phyloP scores from a whole-genome alignment of 2,329 filamentous ascomycete species.

The Neofusicoccum laricinum region DNA sequence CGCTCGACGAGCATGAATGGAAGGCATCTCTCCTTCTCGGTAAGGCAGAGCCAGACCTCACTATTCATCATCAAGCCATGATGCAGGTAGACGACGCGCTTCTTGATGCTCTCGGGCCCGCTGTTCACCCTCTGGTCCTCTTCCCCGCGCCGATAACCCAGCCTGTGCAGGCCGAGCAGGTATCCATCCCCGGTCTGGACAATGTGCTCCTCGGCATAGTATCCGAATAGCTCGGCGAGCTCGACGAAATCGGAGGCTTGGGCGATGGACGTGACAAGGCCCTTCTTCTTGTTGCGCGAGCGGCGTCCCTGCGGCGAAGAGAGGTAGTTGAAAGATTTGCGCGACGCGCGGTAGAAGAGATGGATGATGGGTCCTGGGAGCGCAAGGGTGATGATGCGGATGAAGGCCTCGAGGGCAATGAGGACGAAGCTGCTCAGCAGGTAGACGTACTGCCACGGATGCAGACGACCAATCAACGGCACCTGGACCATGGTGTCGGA shows the following conservation, averaged over 20 bases:
- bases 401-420: slow-evolving; percentile 75
- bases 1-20: slow-evolving; percentile 85
- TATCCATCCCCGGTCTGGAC: slow-evolving; percentile 94
- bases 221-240: slow-evolving; percentile 86
- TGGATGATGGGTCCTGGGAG: slow-evolving; percentile 78
- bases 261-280: slow-evolving; percentile 72
- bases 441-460: slow-evolving; percentile 75
- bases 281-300: slow-evolving; percentile 68
- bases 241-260: slow-evolving; percentile 91
- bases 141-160: slow-evolving; percentile 80
- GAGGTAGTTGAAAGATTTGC: slow-evolving; percentile 76
- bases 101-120: slow-evolving; percentile 64
- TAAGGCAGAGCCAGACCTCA: slow-evolving; percentile 95
- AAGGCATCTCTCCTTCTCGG: slow-evolving; percentile 78
- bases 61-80: slow-evolving; percentile 98
- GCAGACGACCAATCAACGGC: slow-evolving; percentile 61
- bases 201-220: slow-evolving; percentile 93
- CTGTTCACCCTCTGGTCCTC: slow-evolving; percentile 75
- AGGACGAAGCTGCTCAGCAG: slow-evolving; percentile 80
- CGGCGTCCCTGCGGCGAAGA: slow-evolving; percentile 67
- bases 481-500: slow-evolving; percentile 51
- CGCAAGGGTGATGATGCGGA: slow-evolving; percentile 82
- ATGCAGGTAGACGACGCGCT: slow-evolving; percentile 89
- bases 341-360: slow-evolving; percentile 79
- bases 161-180: slow-evolving; percentile 80